phyloP scores from a whole-genome alignment of 345 rosid genomes.

The Mallotus nudiflorus region DNA sequence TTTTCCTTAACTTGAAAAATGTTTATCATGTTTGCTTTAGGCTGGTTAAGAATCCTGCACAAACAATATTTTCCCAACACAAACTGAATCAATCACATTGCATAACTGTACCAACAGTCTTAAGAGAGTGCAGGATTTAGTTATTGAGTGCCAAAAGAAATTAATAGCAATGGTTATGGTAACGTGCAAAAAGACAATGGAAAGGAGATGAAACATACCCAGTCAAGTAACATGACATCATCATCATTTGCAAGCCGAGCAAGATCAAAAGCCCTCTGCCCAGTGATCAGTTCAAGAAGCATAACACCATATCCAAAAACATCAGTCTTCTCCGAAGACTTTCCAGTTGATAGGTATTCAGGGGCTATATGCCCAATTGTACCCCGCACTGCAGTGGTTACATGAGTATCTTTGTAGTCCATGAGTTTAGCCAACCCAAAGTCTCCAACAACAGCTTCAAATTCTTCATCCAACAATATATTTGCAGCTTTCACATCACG shows the following conservation, averaged over 20 bases:
- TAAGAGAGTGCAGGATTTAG: too few species aligned
- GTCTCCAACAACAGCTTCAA: constrained; percentile 96
- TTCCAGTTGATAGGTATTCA: constrained; percentile 89
- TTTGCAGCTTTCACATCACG: constrained; percentile 97
- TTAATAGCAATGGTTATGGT: neutral
- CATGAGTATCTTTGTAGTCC: constrained; percentile 91
- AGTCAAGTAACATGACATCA: constrained; percentile 92
- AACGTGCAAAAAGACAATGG: neutral
- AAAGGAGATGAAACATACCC: constrained; percentile 51
- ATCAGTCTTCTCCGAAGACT: constrained; percentile 95
- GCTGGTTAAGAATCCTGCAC: too few species aligned
- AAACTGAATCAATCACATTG: neutral
- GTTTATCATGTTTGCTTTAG: neutral
- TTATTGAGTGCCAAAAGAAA: neutral
- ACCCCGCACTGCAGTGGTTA: constrained; percentile 94
- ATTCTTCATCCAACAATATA: constrained; percentile 87
- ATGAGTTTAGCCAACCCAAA: constrained; percentile 91
- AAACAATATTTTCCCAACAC: neutral
- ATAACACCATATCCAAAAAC: constrained; percentile 95
- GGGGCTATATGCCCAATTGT: constrained; percentile 99
- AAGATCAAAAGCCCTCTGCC: constrained; percentile 92
- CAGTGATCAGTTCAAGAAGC: constrained; percentile 97
- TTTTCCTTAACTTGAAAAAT: neutral
- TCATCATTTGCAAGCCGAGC: constrained; percentile 96
- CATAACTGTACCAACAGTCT: neutral